phyloP scores from a whole-genome alignment of 768 basidiomycete species.

The Trametes elegans region DNA sequence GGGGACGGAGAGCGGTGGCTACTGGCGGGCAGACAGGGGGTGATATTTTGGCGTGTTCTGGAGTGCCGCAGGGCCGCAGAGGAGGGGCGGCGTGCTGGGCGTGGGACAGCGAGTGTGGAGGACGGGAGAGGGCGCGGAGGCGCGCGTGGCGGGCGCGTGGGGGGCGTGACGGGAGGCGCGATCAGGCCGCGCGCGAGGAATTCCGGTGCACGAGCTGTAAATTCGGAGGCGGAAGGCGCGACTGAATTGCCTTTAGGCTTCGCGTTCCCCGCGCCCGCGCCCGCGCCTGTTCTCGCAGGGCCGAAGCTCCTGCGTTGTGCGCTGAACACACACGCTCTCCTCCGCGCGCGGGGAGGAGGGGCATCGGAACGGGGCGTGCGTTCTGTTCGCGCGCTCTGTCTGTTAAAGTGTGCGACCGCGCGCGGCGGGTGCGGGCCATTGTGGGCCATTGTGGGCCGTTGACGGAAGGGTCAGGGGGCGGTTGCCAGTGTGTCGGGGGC shows the following conservation, averaged over 20 bases:
- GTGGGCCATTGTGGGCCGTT: not conserved
- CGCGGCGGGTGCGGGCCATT: not conserved
- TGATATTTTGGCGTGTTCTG: no score
- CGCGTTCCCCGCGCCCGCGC: no score
- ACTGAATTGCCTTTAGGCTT: conserved; percentile 6
- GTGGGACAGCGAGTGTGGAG: no score
- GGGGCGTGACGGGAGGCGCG: not conserved
- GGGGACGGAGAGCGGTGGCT: no score
- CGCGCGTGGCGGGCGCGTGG: not conserved
- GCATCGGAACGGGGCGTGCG: not conserved
- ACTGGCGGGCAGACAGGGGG: no score
- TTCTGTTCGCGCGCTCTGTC: not conserved
- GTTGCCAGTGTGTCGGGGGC: no score
- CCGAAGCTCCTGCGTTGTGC: not conserved
- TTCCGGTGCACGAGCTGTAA: not conserved
- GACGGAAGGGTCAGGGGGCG: not conserved
- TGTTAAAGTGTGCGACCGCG: not conserved
- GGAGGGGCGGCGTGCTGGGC: no score
- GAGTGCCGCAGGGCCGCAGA: no score
- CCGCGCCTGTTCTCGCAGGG: no score
- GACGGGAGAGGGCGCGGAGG: not conserved
- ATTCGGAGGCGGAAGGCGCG: not conserved
- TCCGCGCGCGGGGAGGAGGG: no score
- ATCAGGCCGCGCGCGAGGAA: not conserved
- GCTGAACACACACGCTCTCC: no score